phyloP scores from a whole-genome alignment of 306 rosid genomes.

The Castanea sativa region DNA sequence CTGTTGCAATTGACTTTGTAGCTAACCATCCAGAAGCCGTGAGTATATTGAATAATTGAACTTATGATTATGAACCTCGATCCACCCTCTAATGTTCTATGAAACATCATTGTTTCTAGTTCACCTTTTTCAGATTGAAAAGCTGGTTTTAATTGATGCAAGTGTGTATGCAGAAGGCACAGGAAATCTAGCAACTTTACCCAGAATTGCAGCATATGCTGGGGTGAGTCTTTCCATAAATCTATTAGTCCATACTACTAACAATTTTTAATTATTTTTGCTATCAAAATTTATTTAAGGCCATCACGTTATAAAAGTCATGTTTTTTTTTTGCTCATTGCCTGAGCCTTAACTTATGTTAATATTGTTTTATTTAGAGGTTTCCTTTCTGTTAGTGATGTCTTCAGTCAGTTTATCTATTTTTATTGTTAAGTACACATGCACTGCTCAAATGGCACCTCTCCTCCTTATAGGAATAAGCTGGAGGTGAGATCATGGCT shows the following conservation, averaged over 20 bases:
- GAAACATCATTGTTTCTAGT: conserved; percentile 28
- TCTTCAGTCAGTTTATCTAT: not conserved
- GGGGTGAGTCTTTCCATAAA: conserved; percentile 58
- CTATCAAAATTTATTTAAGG: not conserved
- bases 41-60: conserved; percentile 35
- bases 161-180: conserved; percentile 90
- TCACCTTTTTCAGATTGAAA: conserved; percentile 76
- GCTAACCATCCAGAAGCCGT: conserved; percentile 90
- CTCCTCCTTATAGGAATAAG: too few species aligned
- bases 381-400: not conserved
- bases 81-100: conserved; percentile 11
- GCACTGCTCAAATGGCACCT: too few species aligned
- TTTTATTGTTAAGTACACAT: not conserved
- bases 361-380: not conserved
- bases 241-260: not conserved
- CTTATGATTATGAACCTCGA: conserved; percentile 14
- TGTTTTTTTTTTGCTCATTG: not conserved
- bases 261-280: not conserved
- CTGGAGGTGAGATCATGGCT: not conserved
- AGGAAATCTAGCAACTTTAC: conserved; percentile 64
- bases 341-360: not conserved
- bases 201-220: conserved; percentile 65
- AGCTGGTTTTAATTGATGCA: conserved; percentile 86
- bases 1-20: conserved; percentile 90
- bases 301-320: too few species aligned